These are phyloP conservation scores for Mycena pura DNA, from an alignment of 768 basidiomycete genomes.

Conservation along the genomic window DNA sequence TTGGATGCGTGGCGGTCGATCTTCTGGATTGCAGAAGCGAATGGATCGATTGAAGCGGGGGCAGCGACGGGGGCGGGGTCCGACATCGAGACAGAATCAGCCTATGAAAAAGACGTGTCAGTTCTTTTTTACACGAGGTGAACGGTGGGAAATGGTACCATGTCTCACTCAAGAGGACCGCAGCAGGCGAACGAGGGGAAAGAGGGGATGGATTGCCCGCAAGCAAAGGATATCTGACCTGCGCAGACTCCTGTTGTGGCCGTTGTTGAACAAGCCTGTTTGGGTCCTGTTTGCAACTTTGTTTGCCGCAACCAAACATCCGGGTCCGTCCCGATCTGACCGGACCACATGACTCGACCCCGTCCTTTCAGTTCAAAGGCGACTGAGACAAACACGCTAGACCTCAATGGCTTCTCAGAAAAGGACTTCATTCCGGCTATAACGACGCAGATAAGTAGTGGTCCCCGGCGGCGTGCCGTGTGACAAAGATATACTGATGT, in stretches of 20 bases:
- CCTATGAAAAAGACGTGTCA: slow-evolving; percentile 19
- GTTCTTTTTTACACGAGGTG: slow-evolving; percentile 4
- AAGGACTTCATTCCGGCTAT: no score
- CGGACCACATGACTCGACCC: slow-evolving; percentile 11
- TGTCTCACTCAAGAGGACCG: background rate
- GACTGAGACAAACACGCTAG: slow-evolving; percentile 10
- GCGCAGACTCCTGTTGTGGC: slow-evolving; percentile 15
- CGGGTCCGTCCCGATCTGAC: background rate
- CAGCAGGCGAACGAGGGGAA: background rate
- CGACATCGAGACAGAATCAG: slow-evolving; percentile 11
- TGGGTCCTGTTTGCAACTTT: slow-evolving; percentile 21
- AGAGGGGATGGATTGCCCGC: slow-evolving; percentile 1
- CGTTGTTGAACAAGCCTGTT: slow-evolving; percentile 16
- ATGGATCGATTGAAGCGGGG: slow-evolving; percentile 3
- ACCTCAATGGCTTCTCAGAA: background rate
- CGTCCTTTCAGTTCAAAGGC: no score
- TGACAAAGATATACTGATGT: no score
- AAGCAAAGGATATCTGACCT: slow-evolving; percentile 11
- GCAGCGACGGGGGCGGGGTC: background rate
- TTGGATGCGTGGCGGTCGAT: slow-evolving; percentile 14
- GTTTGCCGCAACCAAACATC: slow-evolving; percentile 15
- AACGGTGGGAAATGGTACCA: slow-evolving; percentile 5
- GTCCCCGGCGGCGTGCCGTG: no score
- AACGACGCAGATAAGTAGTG: no score
- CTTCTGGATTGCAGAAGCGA: slow-evolving; percentile 13